Conservation (phyloP, 192 early-diverging fungal species). For the Podila epicladia region DNA sequence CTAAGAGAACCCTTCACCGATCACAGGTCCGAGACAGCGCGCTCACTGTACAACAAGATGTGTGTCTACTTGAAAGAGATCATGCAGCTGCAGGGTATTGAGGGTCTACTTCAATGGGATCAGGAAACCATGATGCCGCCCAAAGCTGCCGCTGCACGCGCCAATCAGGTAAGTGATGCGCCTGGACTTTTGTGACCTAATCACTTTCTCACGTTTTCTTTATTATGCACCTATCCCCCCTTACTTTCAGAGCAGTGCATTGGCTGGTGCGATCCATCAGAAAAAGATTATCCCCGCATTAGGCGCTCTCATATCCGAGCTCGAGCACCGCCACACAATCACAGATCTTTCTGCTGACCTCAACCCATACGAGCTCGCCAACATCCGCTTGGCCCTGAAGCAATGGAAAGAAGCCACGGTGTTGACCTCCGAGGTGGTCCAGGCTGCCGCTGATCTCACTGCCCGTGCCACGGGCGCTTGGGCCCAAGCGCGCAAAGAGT, state of each 20-base stretch:
- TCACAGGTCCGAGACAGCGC: background rate
- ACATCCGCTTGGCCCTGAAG: background rate
- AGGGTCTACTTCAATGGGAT: conserved; percentile 9
- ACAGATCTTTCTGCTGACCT: conserved; percentile 7
- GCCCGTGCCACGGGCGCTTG: conserved; percentile 11
- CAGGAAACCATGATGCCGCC: conserved; percentile 26
- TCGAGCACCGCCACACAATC: background rate
- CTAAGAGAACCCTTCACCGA: background rate
- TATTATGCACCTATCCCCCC: too few species aligned
- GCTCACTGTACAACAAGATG: background rate
- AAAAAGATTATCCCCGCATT: background rate
- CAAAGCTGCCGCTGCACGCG: conserved; percentile 7
- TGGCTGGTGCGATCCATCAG: conserved; percentile 10
- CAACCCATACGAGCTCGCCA: conserved; percentile 7
- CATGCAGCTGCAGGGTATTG: background rate
- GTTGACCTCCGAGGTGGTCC: background rate
- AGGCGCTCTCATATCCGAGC: conserved; percentile 5
- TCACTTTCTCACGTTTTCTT: too few species aligned
- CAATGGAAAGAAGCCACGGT: background rate
- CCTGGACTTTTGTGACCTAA: too few species aligned
- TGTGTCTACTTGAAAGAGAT: background rate
- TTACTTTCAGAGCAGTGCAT: background rate
- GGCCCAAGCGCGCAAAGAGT: conserved; percentile 20
- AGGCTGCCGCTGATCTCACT: background rate
- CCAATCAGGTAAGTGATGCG: background rate